These are phyloP conservation scores for Cardamine occulta DNA, from an alignment of 345 rosid genomes.

Conservation along the genomic window DNA sequence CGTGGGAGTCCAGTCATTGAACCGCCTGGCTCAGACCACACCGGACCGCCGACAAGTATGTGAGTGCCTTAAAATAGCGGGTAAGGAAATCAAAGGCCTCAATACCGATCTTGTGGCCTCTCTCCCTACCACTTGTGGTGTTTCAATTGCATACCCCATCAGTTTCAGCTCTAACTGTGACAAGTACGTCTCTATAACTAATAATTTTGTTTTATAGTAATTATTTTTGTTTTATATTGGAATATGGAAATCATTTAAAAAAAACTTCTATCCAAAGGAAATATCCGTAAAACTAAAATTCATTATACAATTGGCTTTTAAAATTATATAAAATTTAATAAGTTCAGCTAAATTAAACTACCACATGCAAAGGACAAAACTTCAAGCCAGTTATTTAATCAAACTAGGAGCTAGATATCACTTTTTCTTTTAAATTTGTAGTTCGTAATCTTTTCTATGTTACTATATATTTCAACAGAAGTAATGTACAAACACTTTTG, in stretches of 20 bases:
- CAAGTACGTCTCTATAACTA: slow-evolving; percentile 39
- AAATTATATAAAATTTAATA: background rate
- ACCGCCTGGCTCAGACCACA: slow-evolving; percentile 49
- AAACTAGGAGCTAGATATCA: background rate
- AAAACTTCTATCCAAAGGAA: background rate
- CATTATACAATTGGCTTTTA: background rate
- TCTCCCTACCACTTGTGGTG: slow-evolving; percentile 56
- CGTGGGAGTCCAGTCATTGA: slow-evolving; percentile 45
- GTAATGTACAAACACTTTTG: background rate
- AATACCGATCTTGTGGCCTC: slow-evolving; percentile 32
- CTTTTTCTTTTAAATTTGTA: background rate
- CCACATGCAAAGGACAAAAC: background rate
- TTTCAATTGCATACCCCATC: slow-evolving; percentile 64
- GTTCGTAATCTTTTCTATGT: background rate
- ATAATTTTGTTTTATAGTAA: background rate
- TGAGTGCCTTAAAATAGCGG: slow-evolving; percentile 47
- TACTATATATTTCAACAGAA: background rate
- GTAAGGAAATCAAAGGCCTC: slow-evolving; percentile 19
- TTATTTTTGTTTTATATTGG: background rate
- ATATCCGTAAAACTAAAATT: background rate
- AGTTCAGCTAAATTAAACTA: background rate
- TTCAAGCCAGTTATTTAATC: background rate
- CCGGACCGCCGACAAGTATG: slow-evolving; percentile 58
- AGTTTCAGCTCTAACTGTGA: slow-evolving; percentile 54
- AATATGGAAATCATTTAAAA: background rate